Percentiles rank a stretch among this genome's conserved stretches.
Evolutionary conservation across 352 stramenopile species (phyloP).

Genomic region (Pythium brachiatum): DNA sequence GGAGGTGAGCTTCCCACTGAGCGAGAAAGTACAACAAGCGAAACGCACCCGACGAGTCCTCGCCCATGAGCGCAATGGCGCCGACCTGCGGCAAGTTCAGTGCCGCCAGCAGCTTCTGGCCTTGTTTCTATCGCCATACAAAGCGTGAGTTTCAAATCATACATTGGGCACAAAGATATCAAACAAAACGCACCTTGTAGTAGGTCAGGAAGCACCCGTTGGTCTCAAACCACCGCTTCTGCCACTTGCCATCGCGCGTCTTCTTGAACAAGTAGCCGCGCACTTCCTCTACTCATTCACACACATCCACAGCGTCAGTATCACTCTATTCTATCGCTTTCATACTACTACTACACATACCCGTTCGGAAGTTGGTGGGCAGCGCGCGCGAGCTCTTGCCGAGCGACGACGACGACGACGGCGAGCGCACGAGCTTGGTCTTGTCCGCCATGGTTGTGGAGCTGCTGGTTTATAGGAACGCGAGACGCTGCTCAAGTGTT

Average conservation of each 20-base stretch:
- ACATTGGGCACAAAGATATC: no score
- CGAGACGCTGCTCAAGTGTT: not conserved
- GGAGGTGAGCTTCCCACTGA: not conserved
- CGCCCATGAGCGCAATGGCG: conserved; percentile 65
- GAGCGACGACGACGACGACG: conserved; percentile 35
- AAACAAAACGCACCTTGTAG: conserved; percentile 96
- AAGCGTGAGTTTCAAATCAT: no score
- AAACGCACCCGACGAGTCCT: conserved; percentile 59
- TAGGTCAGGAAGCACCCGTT: conserved; percentile 98
- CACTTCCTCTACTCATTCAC: conserved; percentile 11
- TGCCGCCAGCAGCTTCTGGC: conserved; percentile 92
- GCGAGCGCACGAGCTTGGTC: conserved; percentile 43
- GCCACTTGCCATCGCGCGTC: conserved; percentile 93
- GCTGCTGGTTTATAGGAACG: not conserved
- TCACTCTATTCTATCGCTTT: not conserved
- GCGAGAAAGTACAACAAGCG: conserved; percentile 1
- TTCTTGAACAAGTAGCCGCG: conserved; percentile 93
- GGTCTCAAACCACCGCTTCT: conserved; percentile 98
- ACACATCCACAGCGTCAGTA: conserved; percentile 10
- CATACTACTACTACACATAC: conserved; percentile 14
- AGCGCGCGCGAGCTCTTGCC: conserved; percentile 47
- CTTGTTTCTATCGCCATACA: conserved; percentile 69
- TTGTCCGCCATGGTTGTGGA: conserved; percentile 19
- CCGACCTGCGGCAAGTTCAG: conserved; percentile 93
- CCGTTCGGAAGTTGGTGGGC: conserved; percentile 68